A percentile compares a stretch with the other conserved stretches of the same genome.
phyloP scores from a whole-genome alignment of 108 stramenopile genomes.

The Cyclostephanos invisitatus region DNA sequence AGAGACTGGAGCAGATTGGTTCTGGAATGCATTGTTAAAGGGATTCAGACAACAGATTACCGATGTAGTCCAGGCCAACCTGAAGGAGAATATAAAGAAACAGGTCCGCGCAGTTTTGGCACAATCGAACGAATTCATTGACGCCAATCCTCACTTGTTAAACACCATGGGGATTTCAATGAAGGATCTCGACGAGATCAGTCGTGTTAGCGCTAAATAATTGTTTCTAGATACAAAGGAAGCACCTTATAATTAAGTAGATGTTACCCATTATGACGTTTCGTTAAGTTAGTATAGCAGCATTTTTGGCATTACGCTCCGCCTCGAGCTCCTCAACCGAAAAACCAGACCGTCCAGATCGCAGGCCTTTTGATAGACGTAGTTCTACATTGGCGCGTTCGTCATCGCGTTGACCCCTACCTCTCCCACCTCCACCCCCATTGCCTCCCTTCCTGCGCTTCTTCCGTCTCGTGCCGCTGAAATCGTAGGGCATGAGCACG shows the following conservation, averaged over 20 bases:
- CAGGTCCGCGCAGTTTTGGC: slow-evolving; percentile 64
- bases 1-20: slow-evolving; percentile 86
- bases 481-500: slow-evolving; percentile 74
- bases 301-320: slow-evolving; percentile 58
- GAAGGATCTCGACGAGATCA: slow-evolving; percentile 78
- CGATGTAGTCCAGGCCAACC: slow-evolving; percentile 63
- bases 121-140: slow-evolving; percentile 72
- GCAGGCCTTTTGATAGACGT: slow-evolving; percentile 34
- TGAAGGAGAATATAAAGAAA: slow-evolving; percentile 69
- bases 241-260: background rate
- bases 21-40: slow-evolving; percentile 76
- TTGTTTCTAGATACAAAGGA: background rate
- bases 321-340: slow-evolving; percentile 71
- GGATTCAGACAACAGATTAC: slow-evolving; percentile 73
- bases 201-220: slow-evolving; percentile 43
- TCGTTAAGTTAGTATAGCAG: slow-evolving; percentile 8
- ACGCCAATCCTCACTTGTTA: slow-evolving; percentile 69
- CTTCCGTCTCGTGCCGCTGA: slow-evolving; percentile 24
- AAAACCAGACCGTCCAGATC: slow-evolving; percentile 56
- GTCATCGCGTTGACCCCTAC: slow-evolving; percentile 3
- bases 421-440: slow-evolving; percentile 22
- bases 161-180: slow-evolving; percentile 71
- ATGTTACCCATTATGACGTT: background rate
- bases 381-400: slow-evolving; percentile 19
- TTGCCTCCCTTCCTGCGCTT: slow-evolving; percentile 1